Evolutionary conservation across 1,139 yeast species (phyloP), one percentile per base, ranked within the genome.

Genomic region (Geotrichum europaeum): DNA sequence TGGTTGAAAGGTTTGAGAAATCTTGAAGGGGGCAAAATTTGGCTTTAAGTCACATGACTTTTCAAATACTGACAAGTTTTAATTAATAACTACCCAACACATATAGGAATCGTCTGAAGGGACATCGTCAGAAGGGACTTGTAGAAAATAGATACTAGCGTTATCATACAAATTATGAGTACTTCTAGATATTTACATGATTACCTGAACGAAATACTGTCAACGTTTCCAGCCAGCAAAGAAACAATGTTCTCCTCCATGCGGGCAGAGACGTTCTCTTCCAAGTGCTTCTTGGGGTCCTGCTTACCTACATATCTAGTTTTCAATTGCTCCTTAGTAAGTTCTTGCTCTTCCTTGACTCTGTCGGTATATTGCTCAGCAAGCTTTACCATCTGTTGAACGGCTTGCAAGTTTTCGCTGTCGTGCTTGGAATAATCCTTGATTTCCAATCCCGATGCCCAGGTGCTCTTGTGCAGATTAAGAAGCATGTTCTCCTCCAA

Each of bases 221-320:
- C 94, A 57, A 94, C 91, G 73, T 88, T 89, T 59, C 96, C 89
- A 22, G 97, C 89, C 70, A 92, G 80, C 68, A 94, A 82, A 50
- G 96, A 84, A 15, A 90, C 90, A 59, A 94, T 86, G 72, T 94
- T 95, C 59, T 90, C 96, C 74, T 94, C 99, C 69, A 95, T 84
- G 61, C 91, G 80, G 65, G 80, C 79, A 66, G 89, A 96, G 15
- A 97, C 96, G 1, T 96, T 88, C 66, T 90, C 97, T 56, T 88
- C 83, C 70, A 95, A 80, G 78, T 95, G 99, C 78, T 94, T 94
- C 84, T 95, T 95, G 56, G 99, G 99, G 75, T 95, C 99, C 75
- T 94, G 97, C 73, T 91, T 92, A 68, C 99, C 99, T 40, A 95
- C 98, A 71, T 92, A 95, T 73, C 99, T 84, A 10, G 97, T 94